Evolutionary conservation across 768 basidiomycete genomes (phyloP).

Genomic region (Hortiboletus flavorubellus): DNA sequence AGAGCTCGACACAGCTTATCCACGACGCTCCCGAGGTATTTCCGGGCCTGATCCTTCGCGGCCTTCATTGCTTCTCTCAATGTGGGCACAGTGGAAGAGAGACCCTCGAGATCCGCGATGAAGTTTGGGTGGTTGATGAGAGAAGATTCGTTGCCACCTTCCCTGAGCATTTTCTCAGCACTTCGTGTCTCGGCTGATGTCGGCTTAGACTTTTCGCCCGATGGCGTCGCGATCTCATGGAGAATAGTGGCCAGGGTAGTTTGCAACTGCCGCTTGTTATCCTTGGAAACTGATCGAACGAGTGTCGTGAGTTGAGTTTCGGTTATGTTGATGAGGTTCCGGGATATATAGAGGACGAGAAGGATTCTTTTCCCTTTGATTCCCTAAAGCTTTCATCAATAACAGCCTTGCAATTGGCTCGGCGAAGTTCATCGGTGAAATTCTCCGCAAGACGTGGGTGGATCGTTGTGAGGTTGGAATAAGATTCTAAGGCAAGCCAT

Average conservation of each 20-base stretch:
- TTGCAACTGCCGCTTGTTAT: constrained; percentile 12
- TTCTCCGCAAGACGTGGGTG: constrained; percentile 20
- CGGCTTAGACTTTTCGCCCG: not conserved
- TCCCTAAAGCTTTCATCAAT: constrained; percentile 18
- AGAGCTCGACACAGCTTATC: constrained; percentile 19
- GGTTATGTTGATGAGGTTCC: constrained; percentile 9
- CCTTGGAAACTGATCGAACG: constrained; percentile 13
- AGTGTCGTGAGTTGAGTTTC: constrained; percentile 14
- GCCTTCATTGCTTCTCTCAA: constrained; percentile 15
- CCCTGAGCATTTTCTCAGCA: constrained; percentile 23
- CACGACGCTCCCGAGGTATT: constrained; percentile 15
- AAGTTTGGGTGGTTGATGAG: constrained; percentile 23
- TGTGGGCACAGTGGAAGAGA: constrained; percentile 10
- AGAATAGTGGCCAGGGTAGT: constrained; percentile 16
- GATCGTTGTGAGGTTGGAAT: constrained; percentile 12
- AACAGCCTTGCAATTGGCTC: constrained; percentile 13
- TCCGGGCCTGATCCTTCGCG: constrained; percentile 18
- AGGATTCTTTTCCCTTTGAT: constrained; percentile 24
- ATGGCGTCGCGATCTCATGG: constrained; percentile 4
- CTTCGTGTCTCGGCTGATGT: constrained; percentile 7
- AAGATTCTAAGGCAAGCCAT: constrained; percentile 9
- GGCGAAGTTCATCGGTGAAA: constrained; percentile 20
- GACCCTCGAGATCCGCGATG: constrained; percentile 19
- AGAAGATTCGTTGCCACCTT: constrained; percentile 17
- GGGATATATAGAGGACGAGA: constrained; percentile 16